Evolutionary conservation across 2,329 filamentous ascomycete genomes (phyloP).

Genomic region (Fusarium papillatum): DNA sequence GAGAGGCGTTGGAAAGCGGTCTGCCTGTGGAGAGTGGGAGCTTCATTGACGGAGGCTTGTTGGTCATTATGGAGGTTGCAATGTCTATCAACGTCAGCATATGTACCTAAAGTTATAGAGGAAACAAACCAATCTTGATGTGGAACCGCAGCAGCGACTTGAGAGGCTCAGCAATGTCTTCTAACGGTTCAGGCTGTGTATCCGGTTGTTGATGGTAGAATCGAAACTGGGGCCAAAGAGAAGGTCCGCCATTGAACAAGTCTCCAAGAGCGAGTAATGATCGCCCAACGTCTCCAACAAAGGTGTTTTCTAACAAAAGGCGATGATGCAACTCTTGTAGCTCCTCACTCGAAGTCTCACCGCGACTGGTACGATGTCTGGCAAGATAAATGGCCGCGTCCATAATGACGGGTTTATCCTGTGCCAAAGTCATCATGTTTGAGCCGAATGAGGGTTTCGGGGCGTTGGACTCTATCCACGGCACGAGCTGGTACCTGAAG

Average conservation of each 20-base stretch:
- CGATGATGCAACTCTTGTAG: background rate
- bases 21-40: background rate
- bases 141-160: background rate
- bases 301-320: background rate
- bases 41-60: background rate
- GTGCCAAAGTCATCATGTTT: background rate
- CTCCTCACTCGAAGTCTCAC: background rate
- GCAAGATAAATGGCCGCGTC: background rate
- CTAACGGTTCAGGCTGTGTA: background rate
- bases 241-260: background rate
- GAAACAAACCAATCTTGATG: background rate
- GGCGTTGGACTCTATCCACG: slow-evolving; percentile 29
- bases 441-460: background rate
- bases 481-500: slow-evolving; percentile 26
- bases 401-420: background rate
- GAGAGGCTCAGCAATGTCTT: background rate
- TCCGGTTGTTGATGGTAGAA: background rate
- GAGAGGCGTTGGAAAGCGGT: background rate
- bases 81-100: background rate
- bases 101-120: background rate
- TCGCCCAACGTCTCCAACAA: background rate
- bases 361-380: background rate
- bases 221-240: background rate
- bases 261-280: background rate
- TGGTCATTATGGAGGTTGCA: background rate